Evolutionary conservation across 129 eudicot species (phyloP).

Genomic region (Oenanthe sinensis): DNA sequence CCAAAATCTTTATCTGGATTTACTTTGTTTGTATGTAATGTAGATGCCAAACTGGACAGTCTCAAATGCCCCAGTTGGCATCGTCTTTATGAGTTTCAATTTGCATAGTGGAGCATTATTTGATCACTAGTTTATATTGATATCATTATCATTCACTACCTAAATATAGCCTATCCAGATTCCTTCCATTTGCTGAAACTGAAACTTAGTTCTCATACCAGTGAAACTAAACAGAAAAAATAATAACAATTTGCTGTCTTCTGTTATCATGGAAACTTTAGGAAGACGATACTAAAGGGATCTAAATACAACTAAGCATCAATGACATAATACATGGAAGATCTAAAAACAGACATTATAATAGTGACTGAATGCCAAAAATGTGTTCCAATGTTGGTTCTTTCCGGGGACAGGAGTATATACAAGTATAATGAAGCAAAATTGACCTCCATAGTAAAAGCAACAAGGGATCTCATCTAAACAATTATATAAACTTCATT

Average conservation of each 20-base stretch:
- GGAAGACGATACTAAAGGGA: background rate
- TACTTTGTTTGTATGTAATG: background rate
- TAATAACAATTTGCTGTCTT: background rate
- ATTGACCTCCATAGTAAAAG: background rate
- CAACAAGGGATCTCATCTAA: background rate
- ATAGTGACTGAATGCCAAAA: background rate
- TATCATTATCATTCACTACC: too few species aligned
- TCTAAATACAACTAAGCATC: background rate
- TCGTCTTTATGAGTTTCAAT: background rate
- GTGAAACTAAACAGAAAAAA: background rate
- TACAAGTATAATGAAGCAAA: background rate
- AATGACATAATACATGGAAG: background rate
- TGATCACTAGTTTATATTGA: background rate
- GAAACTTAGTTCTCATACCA: too few species aligned
- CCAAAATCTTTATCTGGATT: too few species aligned
- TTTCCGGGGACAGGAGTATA: background rate
- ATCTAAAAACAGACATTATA: background rate
- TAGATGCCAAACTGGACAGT: background rate
- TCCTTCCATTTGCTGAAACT: too few species aligned
- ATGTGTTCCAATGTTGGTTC: background rate
- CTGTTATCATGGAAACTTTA: background rate
- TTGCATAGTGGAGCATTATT: background rate
- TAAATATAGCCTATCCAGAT: too few species aligned
- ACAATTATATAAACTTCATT: background rate
- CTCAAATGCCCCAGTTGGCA: background rate